A percentile compares a stretch with the other conserved stretches of the same genome.
phyloP scores from a whole-genome alignment of 805 yeast species.

The Cyberlindnera saturnus region DNA sequence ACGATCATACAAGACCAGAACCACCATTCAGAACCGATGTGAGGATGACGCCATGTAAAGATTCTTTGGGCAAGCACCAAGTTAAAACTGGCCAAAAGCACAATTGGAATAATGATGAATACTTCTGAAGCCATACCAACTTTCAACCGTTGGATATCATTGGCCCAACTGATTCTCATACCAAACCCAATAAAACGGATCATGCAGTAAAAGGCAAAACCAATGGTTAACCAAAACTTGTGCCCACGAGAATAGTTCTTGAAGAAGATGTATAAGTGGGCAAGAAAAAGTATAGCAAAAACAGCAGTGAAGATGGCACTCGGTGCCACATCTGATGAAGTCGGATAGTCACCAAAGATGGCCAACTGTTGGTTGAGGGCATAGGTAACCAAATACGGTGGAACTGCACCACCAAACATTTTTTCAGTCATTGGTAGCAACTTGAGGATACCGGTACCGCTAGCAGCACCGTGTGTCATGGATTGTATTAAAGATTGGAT shows the following conservation, averaged over 20 bases:
- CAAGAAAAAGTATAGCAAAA: constrained; percentile 41
- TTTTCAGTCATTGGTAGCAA: constrained; percentile 29
- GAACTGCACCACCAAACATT: constrained; percentile 33
- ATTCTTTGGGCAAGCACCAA: constrained; percentile 65
- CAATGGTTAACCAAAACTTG: constrained; percentile 48
- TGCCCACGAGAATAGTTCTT: constrained; percentile 52
- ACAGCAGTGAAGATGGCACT: constrained; percentile 49
- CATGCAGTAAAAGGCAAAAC: constrained; percentile 46
- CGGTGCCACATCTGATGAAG: constrained; percentile 49
- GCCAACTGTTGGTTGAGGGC: constrained; percentile 38
- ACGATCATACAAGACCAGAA: constrained; percentile 47
- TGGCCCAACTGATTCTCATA: constrained; percentile 53
- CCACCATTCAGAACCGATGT: constrained; percentile 46
- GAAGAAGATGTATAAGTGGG: constrained; percentile 40
- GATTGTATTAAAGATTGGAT: neutral
- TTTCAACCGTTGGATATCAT: constrained; percentile 37
- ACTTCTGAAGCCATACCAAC: constrained; percentile 54
- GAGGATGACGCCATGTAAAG: constrained; percentile 75
- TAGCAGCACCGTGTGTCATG: constrained; percentile 37
- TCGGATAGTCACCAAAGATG: constrained; percentile 62
- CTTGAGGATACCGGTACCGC: constrained; percentile 42
- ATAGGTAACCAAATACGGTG: constrained; percentile 32
- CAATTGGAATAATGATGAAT: constrained; percentile 50
- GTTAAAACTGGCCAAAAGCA: constrained; percentile 53
- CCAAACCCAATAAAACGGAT: constrained; percentile 55